phyloP scores from a whole-genome alignment of 805 yeast species.

The Wickerhamiella vanderwaltii region DNA sequence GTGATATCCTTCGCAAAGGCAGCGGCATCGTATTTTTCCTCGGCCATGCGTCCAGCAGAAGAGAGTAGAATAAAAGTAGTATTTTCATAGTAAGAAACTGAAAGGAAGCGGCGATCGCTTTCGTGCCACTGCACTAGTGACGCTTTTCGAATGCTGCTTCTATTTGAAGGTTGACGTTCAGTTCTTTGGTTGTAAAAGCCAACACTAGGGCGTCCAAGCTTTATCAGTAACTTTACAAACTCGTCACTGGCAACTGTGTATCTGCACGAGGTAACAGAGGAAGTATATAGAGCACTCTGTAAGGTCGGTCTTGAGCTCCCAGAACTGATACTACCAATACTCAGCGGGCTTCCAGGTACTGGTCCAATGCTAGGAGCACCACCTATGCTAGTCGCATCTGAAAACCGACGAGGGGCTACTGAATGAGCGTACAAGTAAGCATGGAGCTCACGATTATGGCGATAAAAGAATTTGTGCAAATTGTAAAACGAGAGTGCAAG shows the following conservation, averaged over 20 bases:
- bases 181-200: not conserved
- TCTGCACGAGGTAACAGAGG: too few relatives aligned
- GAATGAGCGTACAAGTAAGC: not conserved
- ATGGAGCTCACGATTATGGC: constrained; percentile 6
- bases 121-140: not conserved
- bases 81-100: not conserved
- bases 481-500: not conserved
- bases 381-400: not conserved
- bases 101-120: not conserved
- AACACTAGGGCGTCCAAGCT: not conserved
- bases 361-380: not conserved
- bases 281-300: not conserved
- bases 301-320: not conserved
- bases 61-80: not conserved
- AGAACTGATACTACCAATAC: not conserved
- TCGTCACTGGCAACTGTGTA: not conserved
- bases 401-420: not conserved
- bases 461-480: constrained; percentile 2
- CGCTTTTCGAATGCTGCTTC: constrained; percentile 4
- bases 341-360: not conserved
- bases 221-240: not conserved
- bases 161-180: not conserved
- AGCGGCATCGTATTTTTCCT: not conserved
- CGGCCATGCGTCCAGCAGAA: not conserved
- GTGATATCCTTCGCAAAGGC: not conserved